Conservation (phyloP, 2,329 filamentous ascomycete species). For the Colletotrichum horii region DNA sequence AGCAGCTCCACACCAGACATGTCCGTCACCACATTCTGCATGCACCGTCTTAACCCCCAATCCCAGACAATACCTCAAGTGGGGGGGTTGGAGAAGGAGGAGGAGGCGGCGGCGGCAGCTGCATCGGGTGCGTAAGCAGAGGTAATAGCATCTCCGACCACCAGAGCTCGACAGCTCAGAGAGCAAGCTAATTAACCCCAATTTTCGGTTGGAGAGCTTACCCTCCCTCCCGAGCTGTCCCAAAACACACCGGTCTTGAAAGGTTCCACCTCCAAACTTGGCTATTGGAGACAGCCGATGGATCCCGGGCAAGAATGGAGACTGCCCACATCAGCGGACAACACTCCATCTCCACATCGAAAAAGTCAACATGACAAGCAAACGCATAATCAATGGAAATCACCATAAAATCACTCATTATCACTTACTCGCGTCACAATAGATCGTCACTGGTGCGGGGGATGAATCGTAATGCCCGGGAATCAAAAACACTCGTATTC, state of each 20-base stretch:
- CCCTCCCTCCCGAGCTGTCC: not conserved
- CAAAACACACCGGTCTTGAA: not conserved
- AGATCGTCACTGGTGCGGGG: rapidly evolving
- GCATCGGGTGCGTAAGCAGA: not conserved
- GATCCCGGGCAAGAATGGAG: not conserved
- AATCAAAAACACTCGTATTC: constrained; percentile 5
- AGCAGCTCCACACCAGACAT: not conserved
- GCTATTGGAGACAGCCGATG: not conserved
- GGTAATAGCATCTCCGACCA: not conserved
- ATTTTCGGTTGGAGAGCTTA: not conserved
- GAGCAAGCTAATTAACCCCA: not conserved
- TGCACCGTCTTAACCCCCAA: not conserved
- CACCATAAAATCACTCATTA: not conserved
- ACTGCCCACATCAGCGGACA: not conserved
- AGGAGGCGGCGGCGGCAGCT: not conserved
- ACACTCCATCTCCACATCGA: not conserved
- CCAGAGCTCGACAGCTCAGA: not conserved
- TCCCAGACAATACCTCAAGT: not conserved
- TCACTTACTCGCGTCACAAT: not conserved
- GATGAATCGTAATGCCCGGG: not conserved
- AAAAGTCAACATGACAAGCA: not conserved
- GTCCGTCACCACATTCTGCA: not conserved
- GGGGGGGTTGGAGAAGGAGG: not conserved
- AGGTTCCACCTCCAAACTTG: not conserved
- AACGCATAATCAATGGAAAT: not conserved